Evolutionary conservation across 441 rosid species (phyloP).

Genomic region (Erysimum cheiri): DNA sequence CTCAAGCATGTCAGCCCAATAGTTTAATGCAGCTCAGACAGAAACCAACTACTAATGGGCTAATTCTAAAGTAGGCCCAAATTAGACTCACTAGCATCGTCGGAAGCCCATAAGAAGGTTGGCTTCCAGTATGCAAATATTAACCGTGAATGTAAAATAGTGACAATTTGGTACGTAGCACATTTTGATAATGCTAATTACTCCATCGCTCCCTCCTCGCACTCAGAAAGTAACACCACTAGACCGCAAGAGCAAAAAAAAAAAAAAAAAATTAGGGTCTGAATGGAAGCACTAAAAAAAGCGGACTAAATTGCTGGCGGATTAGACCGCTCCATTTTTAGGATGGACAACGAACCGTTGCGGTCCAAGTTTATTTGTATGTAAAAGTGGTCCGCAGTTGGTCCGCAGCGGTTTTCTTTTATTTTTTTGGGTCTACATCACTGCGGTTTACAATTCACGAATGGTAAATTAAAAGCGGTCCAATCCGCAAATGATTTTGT

Average conservation of each 20-base stretch:
- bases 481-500: no score
- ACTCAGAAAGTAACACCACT: background rate
- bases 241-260: background rate
- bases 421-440: no score
- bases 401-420: no score
- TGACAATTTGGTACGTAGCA: background rate
- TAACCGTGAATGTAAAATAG: background rate
- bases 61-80: background rate
- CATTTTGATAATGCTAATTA: background rate
- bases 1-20: background rate
- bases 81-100: background rate
- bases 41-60: slow-evolving; percentile 23
- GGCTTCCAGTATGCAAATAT: background rate
- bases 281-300: no score
- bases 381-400: no score
- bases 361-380: no score
- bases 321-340: no score
- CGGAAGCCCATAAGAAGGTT: background rate
- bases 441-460: no score
- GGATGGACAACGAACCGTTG: no score
- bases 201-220: background rate
- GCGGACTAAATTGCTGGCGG: no score
- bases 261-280: background rate
- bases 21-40: background rate
- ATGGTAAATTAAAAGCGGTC: no score